Conservation (phyloP, 1,139 yeast species). For the Taphrina populina region DNA sequence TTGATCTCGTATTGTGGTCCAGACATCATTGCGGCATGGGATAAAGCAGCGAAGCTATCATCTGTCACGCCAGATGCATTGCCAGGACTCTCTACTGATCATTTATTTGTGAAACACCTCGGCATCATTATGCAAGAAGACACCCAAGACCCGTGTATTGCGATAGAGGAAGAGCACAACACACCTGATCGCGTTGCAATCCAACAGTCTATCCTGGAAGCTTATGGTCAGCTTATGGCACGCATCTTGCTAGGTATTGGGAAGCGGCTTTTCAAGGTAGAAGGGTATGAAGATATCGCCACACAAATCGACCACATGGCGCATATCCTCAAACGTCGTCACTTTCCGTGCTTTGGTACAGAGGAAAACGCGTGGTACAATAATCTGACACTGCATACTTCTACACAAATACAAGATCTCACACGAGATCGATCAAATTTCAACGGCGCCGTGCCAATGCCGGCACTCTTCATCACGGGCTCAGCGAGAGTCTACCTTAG, state of each 20-base stretch:
- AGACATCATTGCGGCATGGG: slow-evolving; percentile 3
- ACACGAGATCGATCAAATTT: slow-evolving; percentile 13
- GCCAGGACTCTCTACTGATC: slow-evolving; percentile 15
- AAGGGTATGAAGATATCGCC: slow-evolving; percentile 14
- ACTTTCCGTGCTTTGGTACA: slow-evolving; percentile 19
- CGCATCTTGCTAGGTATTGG: slow-evolving; percentile 11
- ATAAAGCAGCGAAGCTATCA: not conserved
- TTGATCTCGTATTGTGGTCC: slow-evolving; percentile 2
- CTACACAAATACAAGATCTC: slow-evolving; percentile 5
- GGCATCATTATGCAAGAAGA: slow-evolving; percentile 20
- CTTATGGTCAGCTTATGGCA: slow-evolving; percentile 10
- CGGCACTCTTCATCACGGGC: slow-evolving; percentile 10
- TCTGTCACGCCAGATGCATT: not conserved
- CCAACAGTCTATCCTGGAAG: slow-evolving; percentile 7
- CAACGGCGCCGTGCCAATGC: slow-evolving; percentile 19
- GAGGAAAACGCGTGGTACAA: slow-evolving; percentile 17
- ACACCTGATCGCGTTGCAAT: slow-evolving; percentile 8
- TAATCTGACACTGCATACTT: slow-evolving; percentile 11
- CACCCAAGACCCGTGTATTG: slow-evolving; percentile 14
- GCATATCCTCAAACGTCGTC: slow-evolving; percentile 12
- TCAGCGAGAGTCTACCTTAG: slow-evolving; percentile 10
- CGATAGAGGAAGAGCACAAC: slow-evolving; percentile 12
- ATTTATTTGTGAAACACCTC: slow-evolving; percentile 12
- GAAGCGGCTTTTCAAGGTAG: slow-evolving; percentile 2
- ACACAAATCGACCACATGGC: slow-evolving; percentile 23